phyloP scores from a whole-genome alignment of 345 rosid species.

The Citrus medica region DNA sequence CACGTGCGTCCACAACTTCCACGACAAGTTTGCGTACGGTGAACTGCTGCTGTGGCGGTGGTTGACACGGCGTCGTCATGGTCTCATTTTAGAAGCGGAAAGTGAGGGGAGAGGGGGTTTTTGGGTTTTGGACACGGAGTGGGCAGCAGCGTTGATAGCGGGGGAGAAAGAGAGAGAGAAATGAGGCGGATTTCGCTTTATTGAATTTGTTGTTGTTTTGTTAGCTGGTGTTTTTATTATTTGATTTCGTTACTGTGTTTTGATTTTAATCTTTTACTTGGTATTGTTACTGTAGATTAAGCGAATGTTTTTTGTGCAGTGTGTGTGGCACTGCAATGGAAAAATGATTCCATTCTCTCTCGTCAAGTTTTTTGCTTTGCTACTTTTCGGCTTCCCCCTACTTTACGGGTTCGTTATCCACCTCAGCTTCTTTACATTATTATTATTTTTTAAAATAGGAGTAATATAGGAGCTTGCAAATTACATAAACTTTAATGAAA shows the following conservation, averaged over 20 bases:
- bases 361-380: conserved; percentile 32
- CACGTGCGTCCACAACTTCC: conserved; percentile 75
- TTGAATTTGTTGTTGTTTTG: not conserved
- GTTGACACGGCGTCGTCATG: conserved; percentile 40
- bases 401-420: conserved; percentile 26
- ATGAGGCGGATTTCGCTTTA: not conserved
- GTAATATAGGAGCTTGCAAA: not conserved
- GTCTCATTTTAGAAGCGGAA: conserved; percentile 1
- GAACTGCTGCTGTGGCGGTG: conserved; percentile 19
- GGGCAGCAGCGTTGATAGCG: conserved; percentile 27
- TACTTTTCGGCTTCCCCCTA: conserved; percentile 10
- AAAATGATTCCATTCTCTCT: conserved; percentile 57
- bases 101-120: not conserved
- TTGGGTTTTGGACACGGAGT: not conserved
- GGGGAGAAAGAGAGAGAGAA: conserved; percentile 1
- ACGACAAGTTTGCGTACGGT: conserved; percentile 58
- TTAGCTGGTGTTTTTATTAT: not conserved
- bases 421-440: not conserved
- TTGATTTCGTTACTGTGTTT: not conserved
- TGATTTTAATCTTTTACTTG: not conserved
- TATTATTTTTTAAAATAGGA: not conserved
- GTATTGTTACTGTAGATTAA: too few relatives aligned
- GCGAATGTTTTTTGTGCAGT: conserved; percentile 17
- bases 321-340: conserved; percentile 19
- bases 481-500: not conserved